Base-by-base conservation (phyloP, 148 eudicot species). In the Arctostaphylos glauca region DNA sequence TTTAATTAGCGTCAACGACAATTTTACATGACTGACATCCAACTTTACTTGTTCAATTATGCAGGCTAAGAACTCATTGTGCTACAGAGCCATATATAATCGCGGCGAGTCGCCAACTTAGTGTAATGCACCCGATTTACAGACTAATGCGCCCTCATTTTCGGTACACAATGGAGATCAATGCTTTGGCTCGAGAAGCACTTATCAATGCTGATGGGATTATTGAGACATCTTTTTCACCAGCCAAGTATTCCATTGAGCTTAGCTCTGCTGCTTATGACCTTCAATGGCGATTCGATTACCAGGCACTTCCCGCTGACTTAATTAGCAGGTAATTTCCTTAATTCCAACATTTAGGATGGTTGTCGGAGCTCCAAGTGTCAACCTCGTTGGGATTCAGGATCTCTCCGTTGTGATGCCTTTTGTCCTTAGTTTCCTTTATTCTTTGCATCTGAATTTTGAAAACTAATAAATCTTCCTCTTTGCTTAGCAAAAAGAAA, bases 151-250 rank as follows among this genome's bases (percentile, higher is more conserved):
- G 85, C 54, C 98, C 98, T 86, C 91, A 95, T 85, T 87, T 92
- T 1, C 93, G 98, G 1, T 95, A 91, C 90, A 95, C 98, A 7
- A 91, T 95, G 98, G 97, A 94, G 91, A 95, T 95, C 76, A 95
- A 95, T 84, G 92, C 94, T 67, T 88, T 94, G 56, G 98, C 96
- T 75, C 88, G 98, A 46, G 83, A 90, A 84, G 87, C 93, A 58
- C 89, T 95, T n/a, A 87, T 95, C 9, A 94, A 91, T 59, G 94
- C 88, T 0, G 77, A 55, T 21, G 98, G 98, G 9, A 90, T 88
- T 13, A 95, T 95, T 25, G 98, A 95, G 83, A 54, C 82, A 4
- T 23, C 91, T 0, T 95, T 95, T 81, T 83, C 93, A 2, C 84
- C 96, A 4, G 81, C 77, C 9, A 90, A 88, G 86, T 94, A 94